A percentile compares a stretch with the other conserved stretches of the same genome.
phyloP scores from a whole-genome alignment of 2,329 filamentous ascomycete genomes.

The Paecilomyces fulvus region DNA sequence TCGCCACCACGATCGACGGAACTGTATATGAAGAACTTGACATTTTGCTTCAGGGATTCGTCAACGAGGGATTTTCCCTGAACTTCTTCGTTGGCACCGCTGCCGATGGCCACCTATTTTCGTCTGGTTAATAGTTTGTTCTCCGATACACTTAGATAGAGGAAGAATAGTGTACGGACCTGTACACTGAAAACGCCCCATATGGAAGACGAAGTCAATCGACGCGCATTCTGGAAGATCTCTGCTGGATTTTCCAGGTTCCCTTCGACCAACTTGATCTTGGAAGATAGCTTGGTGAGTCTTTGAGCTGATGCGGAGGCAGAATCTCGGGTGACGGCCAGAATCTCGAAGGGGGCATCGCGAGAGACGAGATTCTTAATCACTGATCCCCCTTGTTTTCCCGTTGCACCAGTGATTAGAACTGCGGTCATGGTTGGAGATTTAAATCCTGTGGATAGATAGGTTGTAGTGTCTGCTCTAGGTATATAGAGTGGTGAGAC shows the following conservation, averaged over 20 bases:
- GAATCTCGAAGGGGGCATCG: slow-evolving; percentile 38
- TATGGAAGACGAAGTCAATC: slow-evolving; percentile 30
- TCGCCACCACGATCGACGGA: slow-evolving; percentile 57
- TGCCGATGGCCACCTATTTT: slow-evolving; percentile 5
- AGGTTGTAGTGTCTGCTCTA: not conserved
- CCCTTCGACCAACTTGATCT: slow-evolving; percentile 50
- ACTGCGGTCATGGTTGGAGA: slow-evolving; percentile 8
- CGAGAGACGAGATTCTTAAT: slow-evolving; percentile 22
- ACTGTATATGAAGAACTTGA: slow-evolving; percentile 56
- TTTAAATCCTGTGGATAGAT: not conserved
- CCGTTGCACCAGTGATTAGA: slow-evolving; percentile 33
- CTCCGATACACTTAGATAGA: not conserved
- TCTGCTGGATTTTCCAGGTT: slow-evolving; percentile 44
- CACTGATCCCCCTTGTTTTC: slow-evolving; percentile 33
- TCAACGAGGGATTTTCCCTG: slow-evolving; percentile 55
- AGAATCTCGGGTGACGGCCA: slow-evolving; percentile 53
- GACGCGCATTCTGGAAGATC: slow-evolving; percentile 42
- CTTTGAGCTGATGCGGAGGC: slow-evolving; percentile 43
- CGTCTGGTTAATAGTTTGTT: not conserved
- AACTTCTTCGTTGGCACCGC: slow-evolving; percentile 34
- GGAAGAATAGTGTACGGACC: slow-evolving; percentile 20
- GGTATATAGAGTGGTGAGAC: not conserved
- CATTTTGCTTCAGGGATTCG: slow-evolving; percentile 45
- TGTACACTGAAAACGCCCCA: slow-evolving; percentile 58
- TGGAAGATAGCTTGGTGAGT: slow-evolving; percentile 37